Conservation (phyloP, 148 eudicot genomes). For the Silene conica region DNA sequence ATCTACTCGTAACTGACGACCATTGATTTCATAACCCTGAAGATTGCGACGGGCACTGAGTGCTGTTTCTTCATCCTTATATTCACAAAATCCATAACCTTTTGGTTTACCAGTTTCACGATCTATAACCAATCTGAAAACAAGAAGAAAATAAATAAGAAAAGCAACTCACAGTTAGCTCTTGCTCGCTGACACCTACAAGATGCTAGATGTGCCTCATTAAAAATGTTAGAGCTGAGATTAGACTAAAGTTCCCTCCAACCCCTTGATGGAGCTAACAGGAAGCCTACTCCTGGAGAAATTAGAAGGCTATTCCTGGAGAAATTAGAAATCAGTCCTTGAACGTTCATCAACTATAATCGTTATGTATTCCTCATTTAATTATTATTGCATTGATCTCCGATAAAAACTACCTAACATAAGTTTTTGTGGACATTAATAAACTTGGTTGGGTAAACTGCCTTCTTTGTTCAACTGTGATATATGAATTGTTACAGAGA, state of each 20-base stretch:
- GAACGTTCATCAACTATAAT: neutral
- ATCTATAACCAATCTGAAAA: conserved; percentile 80
- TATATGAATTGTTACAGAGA: neutral
- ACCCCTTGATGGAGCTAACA: neutral
- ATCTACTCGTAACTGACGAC: conserved; percentile 93
- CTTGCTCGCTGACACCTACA: neutral
- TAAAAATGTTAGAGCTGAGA: neutral
- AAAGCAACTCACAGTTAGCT: neutral
- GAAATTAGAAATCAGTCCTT: neutral
- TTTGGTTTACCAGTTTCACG: conserved; percentile 99
- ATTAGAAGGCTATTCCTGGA: neutral
- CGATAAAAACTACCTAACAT: neutral
- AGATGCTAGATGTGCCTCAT: neutral
- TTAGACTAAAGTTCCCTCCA: neutral
- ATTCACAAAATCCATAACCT: conserved; percentile 99
- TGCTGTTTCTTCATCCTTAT: conserved; percentile 98
- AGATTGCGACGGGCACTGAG: conserved; percentile 98
- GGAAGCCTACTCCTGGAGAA: neutral
- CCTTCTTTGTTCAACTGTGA: conserved; percentile 7
- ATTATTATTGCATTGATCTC: neutral
- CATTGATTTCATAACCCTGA: conserved; percentile 95
- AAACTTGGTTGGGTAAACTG: neutral
- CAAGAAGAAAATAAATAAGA: conserved; percentile 11
- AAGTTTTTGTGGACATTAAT: neutral
- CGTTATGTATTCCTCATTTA: neutral